Evolutionary conservation across 2,329 filamentous ascomycete genomes (phyloP).

Genomic region (Xylaria multiplex): DNA sequence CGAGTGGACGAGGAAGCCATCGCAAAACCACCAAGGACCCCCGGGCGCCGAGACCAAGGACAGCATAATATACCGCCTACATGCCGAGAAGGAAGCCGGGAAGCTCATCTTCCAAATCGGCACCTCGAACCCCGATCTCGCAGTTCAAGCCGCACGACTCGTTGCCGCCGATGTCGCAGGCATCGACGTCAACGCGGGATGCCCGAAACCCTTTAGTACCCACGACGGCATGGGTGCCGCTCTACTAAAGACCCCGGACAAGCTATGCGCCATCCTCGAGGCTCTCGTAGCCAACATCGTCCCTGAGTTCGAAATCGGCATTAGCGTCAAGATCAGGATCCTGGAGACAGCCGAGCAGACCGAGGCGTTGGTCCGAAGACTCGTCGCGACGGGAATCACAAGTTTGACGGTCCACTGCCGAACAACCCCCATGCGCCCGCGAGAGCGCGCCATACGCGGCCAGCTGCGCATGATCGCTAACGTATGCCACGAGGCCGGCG

Average conservation of each 20-base stretch:
- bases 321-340: constrained; percentile 96
- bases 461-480: constrained; percentile 86
- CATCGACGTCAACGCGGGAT: constrained; percentile 98
- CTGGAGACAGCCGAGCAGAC: constrained; percentile 81
- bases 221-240: constrained; percentile 95
- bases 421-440: constrained; percentile 92
- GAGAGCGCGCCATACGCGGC: constrained; percentile 85
- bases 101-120: constrained; percentile 92
- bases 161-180: constrained; percentile 89
- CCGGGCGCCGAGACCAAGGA: constrained; percentile 61
- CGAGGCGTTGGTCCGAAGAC: constrained; percentile 76
- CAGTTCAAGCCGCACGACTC: constrained; percentile 83
- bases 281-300: constrained; percentile 83
- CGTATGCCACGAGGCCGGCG: constrained; percentile 83
- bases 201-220: constrained; percentile 96
- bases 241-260: constrained; percentile 84
- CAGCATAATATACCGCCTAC: constrained; percentile 84
- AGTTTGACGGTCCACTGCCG: constrained; percentile 94
- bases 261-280: constrained; percentile 82
- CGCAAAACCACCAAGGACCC: constrained; percentile 71
- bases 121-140: constrained; percentile 82
- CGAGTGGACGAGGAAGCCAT: constrained; percentile 83
- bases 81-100: constrained; percentile 78
- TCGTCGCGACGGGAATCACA: constrained; percentile 89
- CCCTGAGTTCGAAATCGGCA: constrained; percentile 83